phyloP scores from a whole-genome alignment of 345 rosid genomes.

The Syzygium oleosum region DNA sequence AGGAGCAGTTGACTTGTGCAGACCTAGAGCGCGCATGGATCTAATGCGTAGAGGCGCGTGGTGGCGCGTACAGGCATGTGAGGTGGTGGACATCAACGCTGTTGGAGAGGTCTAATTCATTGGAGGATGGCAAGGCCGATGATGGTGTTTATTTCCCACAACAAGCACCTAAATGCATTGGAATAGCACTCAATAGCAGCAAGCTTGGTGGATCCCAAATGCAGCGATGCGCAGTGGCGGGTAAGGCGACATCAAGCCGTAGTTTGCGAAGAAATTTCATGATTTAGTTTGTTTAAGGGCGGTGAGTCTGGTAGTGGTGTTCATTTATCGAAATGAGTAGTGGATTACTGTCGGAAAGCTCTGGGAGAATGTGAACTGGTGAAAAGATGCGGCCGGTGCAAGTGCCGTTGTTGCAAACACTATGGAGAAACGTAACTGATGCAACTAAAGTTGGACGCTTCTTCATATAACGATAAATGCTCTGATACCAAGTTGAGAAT shows the following conservation, averaged over 20 bases:
- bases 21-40: not conserved
- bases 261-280: not conserved
- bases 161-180: not conserved
- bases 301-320: not conserved
- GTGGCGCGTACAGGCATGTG: not conserved
- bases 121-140: not conserved
- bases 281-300: not conserved
- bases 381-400: not conserved
- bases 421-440: not conserved
- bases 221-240: not conserved
- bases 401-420: not conserved
- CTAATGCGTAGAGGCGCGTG: not conserved
- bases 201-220: not conserved
- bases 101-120: not conserved
- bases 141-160: not conserved
- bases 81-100: not conserved
- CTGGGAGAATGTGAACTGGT: not conserved
- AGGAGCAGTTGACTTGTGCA: not conserved
- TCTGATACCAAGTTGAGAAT: no score
- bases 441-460: not conserved
- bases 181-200: not conserved
- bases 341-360: not conserved
- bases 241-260: not conserved
- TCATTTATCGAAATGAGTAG: not conserved
- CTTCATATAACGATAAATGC: not conserved